Evolutionary conservation across 2,329 filamentous ascomycete genomes (phyloP).

Genomic region (Neurospora sp.): DNA sequence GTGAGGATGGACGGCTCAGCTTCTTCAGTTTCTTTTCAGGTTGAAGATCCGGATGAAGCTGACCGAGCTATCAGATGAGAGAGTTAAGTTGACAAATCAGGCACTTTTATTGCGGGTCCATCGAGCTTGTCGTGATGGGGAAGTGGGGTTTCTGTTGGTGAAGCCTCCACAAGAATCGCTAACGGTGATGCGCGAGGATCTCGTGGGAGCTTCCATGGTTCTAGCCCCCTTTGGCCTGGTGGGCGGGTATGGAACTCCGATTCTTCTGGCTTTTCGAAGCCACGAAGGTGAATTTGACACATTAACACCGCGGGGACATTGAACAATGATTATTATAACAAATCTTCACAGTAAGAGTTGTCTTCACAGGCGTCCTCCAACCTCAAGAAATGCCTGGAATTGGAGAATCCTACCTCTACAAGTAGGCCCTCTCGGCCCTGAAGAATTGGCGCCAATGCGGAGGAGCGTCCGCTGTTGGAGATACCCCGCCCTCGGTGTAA

Average conservation of each 20-base stretch:
- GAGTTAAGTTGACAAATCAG: neutral
- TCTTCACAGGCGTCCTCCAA: neutral
- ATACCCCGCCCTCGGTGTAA: neutral
- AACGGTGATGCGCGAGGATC: neutral
- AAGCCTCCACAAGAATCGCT: neutral
- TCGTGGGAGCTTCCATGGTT: neutral
- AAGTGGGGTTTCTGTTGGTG: neutral
- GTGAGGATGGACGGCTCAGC: neutral
- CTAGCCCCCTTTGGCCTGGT: neutral
- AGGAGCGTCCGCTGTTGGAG: neutral
- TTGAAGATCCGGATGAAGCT: neutral
- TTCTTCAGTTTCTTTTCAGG: neutral
- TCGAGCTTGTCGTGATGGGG: neutral
- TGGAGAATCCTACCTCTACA: neutral
- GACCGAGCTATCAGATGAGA: neutral
- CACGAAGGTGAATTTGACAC: neutral
- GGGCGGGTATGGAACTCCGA: neutral
- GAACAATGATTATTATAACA: too few relatives aligned
- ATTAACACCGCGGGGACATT: too few relatives aligned
- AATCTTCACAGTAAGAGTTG: too few relatives aligned
- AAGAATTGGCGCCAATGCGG: neutral
- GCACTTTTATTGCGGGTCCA: neutral
- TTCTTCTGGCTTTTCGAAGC: neutral
- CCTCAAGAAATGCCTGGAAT: neutral
- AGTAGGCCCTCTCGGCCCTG: neutral